Base-by-base conservation (phyloP, 495 filamentous ascomycete species). In the Neurospora sp. region DNA sequence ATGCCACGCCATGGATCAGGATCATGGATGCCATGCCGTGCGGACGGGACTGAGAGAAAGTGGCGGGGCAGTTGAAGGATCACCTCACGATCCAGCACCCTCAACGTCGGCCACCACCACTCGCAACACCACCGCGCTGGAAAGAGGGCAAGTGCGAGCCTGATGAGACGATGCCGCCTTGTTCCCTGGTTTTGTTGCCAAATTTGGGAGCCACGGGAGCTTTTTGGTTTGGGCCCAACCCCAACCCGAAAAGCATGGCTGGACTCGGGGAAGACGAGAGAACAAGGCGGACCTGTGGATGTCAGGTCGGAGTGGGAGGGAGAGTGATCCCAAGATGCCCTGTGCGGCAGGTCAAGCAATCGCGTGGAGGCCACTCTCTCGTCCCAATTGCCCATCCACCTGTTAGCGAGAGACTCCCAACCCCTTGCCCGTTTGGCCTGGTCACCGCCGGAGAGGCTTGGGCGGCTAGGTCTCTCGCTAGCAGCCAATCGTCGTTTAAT, bases 381-480 rank as follows among this genome's bases (percentile, higher is more conserved):
- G 53, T 65, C 53, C 27, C 53, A 65, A 65, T 16, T 65, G 53
- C 53, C 12, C 40, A 40, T 44, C 59, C 70, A 65, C 37, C 70
- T 79, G 78, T 79, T 80, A 79, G 48, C 42, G 42, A 65, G 73
- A 59, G 59, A 78, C 75, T 73, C 39, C 69, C 41, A 42, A 71
- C 70, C 71, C 65, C 45, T 53, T 70, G 74, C 65, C 12, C 4
- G 14, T 65, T 61, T 65, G 53, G 27, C 27, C 53, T 35, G 53
- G 53, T 65, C 53, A 65, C 53, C 53, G 53, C 53, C 53, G 70
- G 73, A 72, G 76, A 71, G 40, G 69, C 10, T 70, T 70, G 70
- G 73, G 17, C 68, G 37, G 40, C 65, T 16, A 38, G 48, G 76
- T 78, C 73, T 45, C 70, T 59, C 70, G 73, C 69, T 79, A 80